These are phyloP conservation scores for Balakata baccata DNA, from an alignment of 345 rosid genomes.

Conservation along the genomic window DNA sequence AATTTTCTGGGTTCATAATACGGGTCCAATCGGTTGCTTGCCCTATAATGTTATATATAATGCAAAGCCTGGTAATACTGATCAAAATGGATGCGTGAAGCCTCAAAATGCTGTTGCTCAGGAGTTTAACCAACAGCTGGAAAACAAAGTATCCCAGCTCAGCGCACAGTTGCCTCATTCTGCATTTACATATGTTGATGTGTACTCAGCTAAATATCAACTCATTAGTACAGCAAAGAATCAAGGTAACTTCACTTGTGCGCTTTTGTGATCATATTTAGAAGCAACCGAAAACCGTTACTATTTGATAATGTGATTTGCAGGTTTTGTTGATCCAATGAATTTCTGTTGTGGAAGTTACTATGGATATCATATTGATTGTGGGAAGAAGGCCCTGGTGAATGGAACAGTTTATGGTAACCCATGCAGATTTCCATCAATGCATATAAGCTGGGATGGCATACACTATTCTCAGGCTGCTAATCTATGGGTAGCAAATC, in stretches of 20 bases:
- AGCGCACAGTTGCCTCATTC: slow-evolving; percentile 45
- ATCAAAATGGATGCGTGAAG: slow-evolving; percentile 56
- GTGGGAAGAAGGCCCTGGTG: slow-evolving; percentile 55
- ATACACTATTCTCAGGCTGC: slow-evolving; percentile 66
- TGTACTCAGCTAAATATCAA: slow-evolving; percentile 58
- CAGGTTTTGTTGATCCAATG: slow-evolving; percentile 68
- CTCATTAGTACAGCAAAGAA: slow-evolving; percentile 45
- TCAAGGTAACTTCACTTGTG: slow-evolving; percentile 39
- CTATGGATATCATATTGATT: slow-evolving; percentile 55
- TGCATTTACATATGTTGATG: slow-evolving; percentile 57
- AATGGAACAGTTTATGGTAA: slow-evolving; percentile 64
- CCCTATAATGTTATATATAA: slow-evolving; percentile 40
- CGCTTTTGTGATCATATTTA: neutral
- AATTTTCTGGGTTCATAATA: slow-evolving; percentile 76
- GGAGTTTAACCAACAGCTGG: slow-evolving; percentile 68
- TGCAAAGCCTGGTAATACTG: slow-evolving; percentile 36
- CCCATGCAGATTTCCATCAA: slow-evolving; percentile 52
- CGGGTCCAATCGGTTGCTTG: slow-evolving; percentile 77
- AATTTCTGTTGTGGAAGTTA: slow-evolving; percentile 68
- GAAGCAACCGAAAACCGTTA: neutral
- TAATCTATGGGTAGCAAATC: slow-evolving; percentile 26
- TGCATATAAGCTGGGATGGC: slow-evolving; percentile 77
- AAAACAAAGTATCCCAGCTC: slow-evolving; percentile 38
- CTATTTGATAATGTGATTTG: neutral
- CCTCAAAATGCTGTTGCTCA: slow-evolving; percentile 53